These are phyloP conservation scores for Eimeria maxima DNA, from an alignment of 169 alveolate species.

Conservation along the genomic window DNA sequence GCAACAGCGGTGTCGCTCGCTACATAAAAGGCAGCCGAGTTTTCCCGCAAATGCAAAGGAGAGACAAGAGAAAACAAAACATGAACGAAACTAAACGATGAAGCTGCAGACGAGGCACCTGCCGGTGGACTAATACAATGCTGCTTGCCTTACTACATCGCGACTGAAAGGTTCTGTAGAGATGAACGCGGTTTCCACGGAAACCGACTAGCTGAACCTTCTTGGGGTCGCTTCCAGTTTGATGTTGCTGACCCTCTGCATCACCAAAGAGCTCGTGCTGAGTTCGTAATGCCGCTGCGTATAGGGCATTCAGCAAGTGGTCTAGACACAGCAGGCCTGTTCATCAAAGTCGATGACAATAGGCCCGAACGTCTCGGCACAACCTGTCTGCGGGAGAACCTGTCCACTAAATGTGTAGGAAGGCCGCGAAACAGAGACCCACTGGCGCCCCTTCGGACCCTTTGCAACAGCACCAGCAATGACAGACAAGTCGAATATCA, in stretches of 20 bases:
- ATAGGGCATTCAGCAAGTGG: neutral
- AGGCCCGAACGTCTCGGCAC: slow-evolving; percentile 51
- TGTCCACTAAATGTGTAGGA: slow-evolving; percentile 68
- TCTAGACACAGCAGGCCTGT: slow-evolving; percentile 79
- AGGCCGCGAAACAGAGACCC: slow-evolving; percentile 77
- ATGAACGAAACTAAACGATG: neutral
- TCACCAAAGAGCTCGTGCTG: neutral
- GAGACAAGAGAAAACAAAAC: neutral
- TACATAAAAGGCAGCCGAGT: neutral
- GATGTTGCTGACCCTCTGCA: neutral
- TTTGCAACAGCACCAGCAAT: neutral
- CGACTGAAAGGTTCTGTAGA: neutral
- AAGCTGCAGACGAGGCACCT: neutral
- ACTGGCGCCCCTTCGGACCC: slow-evolving; percentile 17
- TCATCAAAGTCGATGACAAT: slow-evolving; percentile 79
- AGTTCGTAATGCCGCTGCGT: neutral
- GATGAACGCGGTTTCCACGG: neutral
- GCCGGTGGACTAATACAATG: neutral
- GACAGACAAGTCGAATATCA: neutral
- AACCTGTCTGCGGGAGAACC: slow-evolving; percentile 16
- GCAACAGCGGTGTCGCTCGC: neutral
- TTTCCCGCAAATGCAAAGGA: no score
- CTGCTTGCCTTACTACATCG: neutral
- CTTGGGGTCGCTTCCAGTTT: neutral
- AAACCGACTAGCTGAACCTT: neutral